Evolutionary conservation across 1,284 basidiomycete genomes (phyloP), one percentile per base, ranked within the genome.

Genomic region (Heterobasidion parviporum): DNA sequence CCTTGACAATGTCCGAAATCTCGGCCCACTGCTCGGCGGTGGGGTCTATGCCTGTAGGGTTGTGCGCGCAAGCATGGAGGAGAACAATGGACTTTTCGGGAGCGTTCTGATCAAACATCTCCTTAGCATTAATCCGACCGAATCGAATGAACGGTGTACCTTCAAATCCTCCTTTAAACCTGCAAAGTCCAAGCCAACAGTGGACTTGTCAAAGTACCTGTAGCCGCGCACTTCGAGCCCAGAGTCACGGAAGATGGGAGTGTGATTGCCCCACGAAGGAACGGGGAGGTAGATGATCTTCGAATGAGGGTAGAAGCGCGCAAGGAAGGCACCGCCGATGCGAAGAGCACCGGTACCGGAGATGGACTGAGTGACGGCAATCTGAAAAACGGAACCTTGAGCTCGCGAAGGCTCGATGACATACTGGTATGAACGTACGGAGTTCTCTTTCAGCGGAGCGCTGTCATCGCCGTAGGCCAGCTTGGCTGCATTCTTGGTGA

Each of bases 261-360:
- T 92, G 72, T 99, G 96, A 77, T 99, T 99, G 46, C 96, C 96
- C 97, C 97, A 99, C 8, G 95, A 92, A 15, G 97, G 97, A 10
- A 80, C 79, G 46, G 97, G 97, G 54, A 99, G 80, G 77, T 98
- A 99, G 71, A 99, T 92, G 54, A 80, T 76, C 76, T 96, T 98
- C 56, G 86, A 72, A 63, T 90, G 79, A 32, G 94, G 92, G 73
- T 94, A 98, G 75, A 93, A 92, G 52, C 89, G 85, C 18, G 85
- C 86, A 56, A 99, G 74, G 81, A 99, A 99, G 52, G 91, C 92
- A 65, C 90, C 95, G 57, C 93, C 96, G 73, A 99, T 94, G 62
- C 97, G 85, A 60, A 99, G 89, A 35, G 97, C 97, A 65, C 97
- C 97, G 18, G 97, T 99, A 38, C 97, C 97, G 33, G 96, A 98